A percentile compares a stretch with the other conserved stretches of the same genome.
These are phyloP conservation scores for Aureobasidium vineae DNA, from an alignment of 2,329 filamentous ascomycete genomes.

Conservation along the genomic window DNA sequence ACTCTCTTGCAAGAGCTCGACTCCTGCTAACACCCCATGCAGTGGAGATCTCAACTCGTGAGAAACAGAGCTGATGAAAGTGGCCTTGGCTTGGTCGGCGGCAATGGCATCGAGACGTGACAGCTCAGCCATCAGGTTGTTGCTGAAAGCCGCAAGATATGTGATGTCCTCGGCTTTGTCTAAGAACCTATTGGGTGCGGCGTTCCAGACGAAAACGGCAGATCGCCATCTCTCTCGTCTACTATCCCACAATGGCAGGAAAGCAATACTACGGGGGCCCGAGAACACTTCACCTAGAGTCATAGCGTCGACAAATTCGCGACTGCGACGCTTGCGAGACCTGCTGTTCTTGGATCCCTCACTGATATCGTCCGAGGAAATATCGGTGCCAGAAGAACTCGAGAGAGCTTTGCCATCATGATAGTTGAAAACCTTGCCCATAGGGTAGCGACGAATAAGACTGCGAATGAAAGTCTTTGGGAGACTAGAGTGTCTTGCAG, in stretches of 20 bases:
- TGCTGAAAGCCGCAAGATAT: slow-evolving; percentile 41
- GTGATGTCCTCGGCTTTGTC: slow-evolving; percentile 40
- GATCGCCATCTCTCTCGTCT: slow-evolving; percentile 26
- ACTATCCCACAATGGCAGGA: slow-evolving; percentile 52
- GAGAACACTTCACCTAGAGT: slow-evolving; percentile 36
- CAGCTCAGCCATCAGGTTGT: slow-evolving; percentile 43
- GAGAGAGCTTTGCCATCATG: slow-evolving; percentile 29
- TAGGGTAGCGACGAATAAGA: slow-evolving; percentile 31
- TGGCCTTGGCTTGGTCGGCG: slow-evolving; percentile 50
- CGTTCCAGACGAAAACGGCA: slow-evolving; percentile 42
- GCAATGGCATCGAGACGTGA: slow-evolving; percentile 40
- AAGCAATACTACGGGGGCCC: slow-evolving; percentile 48
- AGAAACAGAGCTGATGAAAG: slow-evolving; percentile 52
- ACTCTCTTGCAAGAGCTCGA: slow-evolving; percentile 51
- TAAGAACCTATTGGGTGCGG: slow-evolving; percentile 41
- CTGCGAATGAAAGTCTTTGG: slow-evolving; percentile 26
- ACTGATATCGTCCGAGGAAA: neutral
- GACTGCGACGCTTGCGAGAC: slow-evolving; percentile 17
- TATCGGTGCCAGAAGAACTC: slow-evolving; percentile 30
- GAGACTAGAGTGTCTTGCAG: slow-evolving; percentile 21
- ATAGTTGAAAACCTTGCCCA: slow-evolving; percentile 35
- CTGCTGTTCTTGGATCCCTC: neutral
- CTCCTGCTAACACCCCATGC: slow-evolving; percentile 51
- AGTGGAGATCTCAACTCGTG: slow-evolving; percentile 53
- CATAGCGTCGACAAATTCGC: slow-evolving; percentile 21